Conservation (phyloP, 352 stramenopile species). For the Albugo laibachii region DNA sequence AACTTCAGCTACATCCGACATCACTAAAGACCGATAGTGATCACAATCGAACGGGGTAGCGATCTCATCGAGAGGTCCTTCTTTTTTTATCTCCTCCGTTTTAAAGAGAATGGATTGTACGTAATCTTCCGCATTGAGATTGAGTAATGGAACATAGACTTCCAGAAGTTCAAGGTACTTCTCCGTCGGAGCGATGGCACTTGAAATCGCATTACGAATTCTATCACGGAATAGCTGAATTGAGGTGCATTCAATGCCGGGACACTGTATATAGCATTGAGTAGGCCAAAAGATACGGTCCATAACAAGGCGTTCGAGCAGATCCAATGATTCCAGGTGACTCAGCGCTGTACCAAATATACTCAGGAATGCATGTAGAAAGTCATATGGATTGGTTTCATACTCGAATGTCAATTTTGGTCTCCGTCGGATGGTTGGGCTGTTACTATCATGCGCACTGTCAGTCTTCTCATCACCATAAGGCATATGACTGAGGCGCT, state of each 20-base stretch:
- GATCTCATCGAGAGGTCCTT: slow-evolving; percentile 9
- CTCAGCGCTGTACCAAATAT: slow-evolving; percentile 74
- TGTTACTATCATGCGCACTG: neutral
- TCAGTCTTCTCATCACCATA: neutral
- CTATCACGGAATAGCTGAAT: slow-evolving; percentile 26
- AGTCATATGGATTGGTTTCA: slow-evolving; percentile 31
- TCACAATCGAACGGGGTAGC: slow-evolving; percentile 9
- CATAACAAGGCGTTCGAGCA: slow-evolving; percentile 88
- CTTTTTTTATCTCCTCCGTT: neutral
- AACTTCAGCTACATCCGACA: slow-evolving; percentile 34
- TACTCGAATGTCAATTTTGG: slow-evolving; percentile 39
- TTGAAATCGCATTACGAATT: slow-evolving; percentile 22
- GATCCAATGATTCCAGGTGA: slow-evolving; percentile 63
- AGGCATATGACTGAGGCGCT: neutral
- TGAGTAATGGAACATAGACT: slow-evolving; percentile 76
- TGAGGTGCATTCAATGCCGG: slow-evolving; percentile 46
- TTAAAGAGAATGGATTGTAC: slow-evolving; percentile 9
- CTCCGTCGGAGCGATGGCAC: slow-evolving; percentile 29
- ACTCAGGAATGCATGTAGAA: slow-evolving; percentile 37
- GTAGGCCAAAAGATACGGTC: slow-evolving; percentile 89
- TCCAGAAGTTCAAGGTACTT: slow-evolving; percentile 70
- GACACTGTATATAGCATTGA: slow-evolving; percentile 77
- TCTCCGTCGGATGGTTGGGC: neutral
- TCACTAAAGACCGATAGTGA: slow-evolving; percentile 12
- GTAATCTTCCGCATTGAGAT: slow-evolving; percentile 78